phyloP scores from a whole-genome alignment of 257 asterid species.

The Przewalskia tangutica region DNA sequence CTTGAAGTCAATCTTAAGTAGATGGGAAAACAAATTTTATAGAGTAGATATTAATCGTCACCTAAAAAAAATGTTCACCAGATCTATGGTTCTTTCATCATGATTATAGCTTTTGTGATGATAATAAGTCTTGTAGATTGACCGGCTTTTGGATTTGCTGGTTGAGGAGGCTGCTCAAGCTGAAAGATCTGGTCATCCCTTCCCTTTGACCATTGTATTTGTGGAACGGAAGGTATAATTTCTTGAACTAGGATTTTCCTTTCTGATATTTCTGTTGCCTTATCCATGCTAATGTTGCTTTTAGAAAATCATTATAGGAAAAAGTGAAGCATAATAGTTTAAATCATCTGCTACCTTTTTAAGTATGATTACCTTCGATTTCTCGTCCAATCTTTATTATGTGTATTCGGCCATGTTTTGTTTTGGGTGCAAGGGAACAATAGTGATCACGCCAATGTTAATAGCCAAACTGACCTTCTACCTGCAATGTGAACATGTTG shows the following conservation, averaged over 20 bases:
- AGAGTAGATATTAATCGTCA: not conserved
- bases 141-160: conserved; percentile 66
- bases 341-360: not conserved
- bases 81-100: not conserved
- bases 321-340: not conserved
- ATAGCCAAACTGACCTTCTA: not conserved
- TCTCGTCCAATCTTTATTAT: not conserved
- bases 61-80: not conserved
- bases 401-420: not conserved
- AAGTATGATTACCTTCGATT: not conserved
- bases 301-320: not conserved
- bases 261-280: not conserved
- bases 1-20: not conserved
- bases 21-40: not conserved
- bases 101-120: not conserved
- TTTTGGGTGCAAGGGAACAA: not conserved
- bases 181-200: conserved; percentile 50
- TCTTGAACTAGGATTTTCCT: not conserved
- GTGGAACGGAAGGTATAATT: conserved; percentile 76
- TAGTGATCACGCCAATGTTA: not conserved
- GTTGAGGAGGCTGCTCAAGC: conserved; percentile 76
- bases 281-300: not conserved
- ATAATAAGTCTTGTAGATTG: conserved; percentile 43
- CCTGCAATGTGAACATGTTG: not conserved
- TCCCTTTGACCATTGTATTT: conserved; percentile 85